Evolutionary conservation across 2,329 filamentous ascomycete species (phyloP).

Genomic region (Sclerotinia sclerotiorum): DNA sequence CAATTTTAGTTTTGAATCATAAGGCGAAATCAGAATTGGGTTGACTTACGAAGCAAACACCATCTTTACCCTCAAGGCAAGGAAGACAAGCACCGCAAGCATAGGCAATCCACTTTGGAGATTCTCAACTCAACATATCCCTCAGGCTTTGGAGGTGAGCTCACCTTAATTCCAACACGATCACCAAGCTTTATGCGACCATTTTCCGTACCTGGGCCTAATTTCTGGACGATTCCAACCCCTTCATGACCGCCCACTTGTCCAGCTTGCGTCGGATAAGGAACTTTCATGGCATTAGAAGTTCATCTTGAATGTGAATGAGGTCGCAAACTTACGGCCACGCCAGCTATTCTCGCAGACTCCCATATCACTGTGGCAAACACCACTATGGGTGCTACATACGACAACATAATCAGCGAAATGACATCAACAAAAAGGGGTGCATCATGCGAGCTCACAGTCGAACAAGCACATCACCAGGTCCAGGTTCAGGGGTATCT

Average conservation of each 20-base stretch:
- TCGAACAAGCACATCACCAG: conserved; percentile 62
- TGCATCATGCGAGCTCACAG: conserved; percentile 45
- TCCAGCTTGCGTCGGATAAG: conserved; percentile 56
- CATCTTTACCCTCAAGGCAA: conserved; percentile 58
- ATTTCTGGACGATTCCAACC: conserved; percentile 62
- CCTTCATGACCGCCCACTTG: conserved; percentile 72
- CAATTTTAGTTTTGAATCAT: conserved; percentile 22
- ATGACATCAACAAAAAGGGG: conserved; percentile 1
- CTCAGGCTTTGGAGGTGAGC: conserved; percentile 24
- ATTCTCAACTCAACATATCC: neutral
- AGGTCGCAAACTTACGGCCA: conserved; percentile 31
- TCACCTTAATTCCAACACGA: conserved; percentile 66
- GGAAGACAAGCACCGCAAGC: conserved; percentile 54
- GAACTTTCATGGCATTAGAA: conserved; percentile 53
- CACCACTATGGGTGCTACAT: conserved; percentile 58
- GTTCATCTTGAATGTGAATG: conserved; percentile 20
- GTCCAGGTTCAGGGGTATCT: conserved; percentile 63
- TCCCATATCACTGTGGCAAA: conserved; percentile 63
- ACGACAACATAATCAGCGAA: conserved; percentile 16
- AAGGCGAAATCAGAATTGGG: conserved; percentile 6
- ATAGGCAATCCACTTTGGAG: conserved; percentile 52
- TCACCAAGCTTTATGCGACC: conserved; percentile 63
- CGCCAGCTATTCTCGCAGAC: conserved; percentile 50
- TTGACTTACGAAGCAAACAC: conserved; percentile 61
- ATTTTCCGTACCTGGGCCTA: conserved; percentile 59